Percentiles rank a stretch among this genome's conserved stretches.
These are phyloP conservation scores for Hydnomerulius pinastri DNA, from an alignment of 768 basidiomycete species.

Conservation along the genomic window DNA sequence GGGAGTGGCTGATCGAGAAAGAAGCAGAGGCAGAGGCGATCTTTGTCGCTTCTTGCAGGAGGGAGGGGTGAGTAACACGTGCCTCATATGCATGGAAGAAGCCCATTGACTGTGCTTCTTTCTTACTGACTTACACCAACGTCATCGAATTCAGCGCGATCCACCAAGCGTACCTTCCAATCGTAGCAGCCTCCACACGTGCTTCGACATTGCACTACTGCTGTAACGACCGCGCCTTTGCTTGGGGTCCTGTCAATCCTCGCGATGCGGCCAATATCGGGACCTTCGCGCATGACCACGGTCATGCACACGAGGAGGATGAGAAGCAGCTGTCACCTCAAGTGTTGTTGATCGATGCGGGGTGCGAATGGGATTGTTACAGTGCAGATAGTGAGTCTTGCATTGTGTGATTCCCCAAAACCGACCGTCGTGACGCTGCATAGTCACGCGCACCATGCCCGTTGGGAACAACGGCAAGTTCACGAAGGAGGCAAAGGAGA, in stretches of 20 bases:
- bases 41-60: slow-evolving; percentile 86
- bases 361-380: slow-evolving; percentile 83
- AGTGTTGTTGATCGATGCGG: slow-evolving; percentile 91
- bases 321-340: slow-evolving; percentile 54
- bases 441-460: slow-evolving; percentile 80
- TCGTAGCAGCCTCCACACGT: slow-evolving; percentile 83
- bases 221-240: slow-evolving; percentile 86
- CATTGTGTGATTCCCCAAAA: not conserved
- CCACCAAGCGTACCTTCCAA: slow-evolving; percentile 91
- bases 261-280: slow-evolving; percentile 57
- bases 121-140: not conserved
- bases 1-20: slow-evolving; percentile 87
- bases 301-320: slow-evolving; percentile 7
- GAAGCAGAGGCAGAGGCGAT: slow-evolving; percentile 94
- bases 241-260: slow-evolving; percentile 72
- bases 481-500: slow-evolving; percentile 73
- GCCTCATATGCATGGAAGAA: not conserved
- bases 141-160: slow-evolving; percentile 54
- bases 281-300: slow-evolving; percentile 42
- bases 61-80: slow-evolving; percentile 70
- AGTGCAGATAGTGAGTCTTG: slow-evolving; percentile 56
- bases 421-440: slow-evolving; percentile 44
- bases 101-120: not conserved
- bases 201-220: slow-evolving; percentile 95
- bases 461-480: slow-evolving; percentile 95